Evolutionary conservation across 1,284 basidiomycete species (phyloP), one percentile per base, ranked within the genome.

Genomic region (Violaceomyces palustris): DNA sequence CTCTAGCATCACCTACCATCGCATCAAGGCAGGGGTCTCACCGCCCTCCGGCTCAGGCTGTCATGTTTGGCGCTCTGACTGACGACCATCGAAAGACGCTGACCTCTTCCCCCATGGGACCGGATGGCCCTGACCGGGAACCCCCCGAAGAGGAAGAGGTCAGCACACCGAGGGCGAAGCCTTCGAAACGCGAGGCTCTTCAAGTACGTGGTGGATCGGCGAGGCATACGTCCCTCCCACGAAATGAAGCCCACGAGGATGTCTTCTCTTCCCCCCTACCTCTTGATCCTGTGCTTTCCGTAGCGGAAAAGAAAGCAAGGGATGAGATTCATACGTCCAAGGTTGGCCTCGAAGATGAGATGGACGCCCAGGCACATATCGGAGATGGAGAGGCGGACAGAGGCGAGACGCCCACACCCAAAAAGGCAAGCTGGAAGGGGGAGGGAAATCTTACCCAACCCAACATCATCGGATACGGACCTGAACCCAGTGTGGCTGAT

Each of bases 131-230:
- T 31, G 7, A 19, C 17, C 23, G 23, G 42, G 17, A 27, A 9
- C 6, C 26, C 31, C 1, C 19, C 17, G 56, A 59, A 17, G 56
- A 59, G 4, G 17, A 46, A 18, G 50, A 59, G 14, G 47, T 59
- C 6, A 59, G 56, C 48, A 59, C 56, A 15, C 56, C 56, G 23
- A 39, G 51, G 21, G 56, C 56, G 2, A 32, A 51, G 1, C 56
- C 56, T 2, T 50, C 42, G 12, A 53, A 47, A 4, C 34, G 38
- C 24, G 38, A 30, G 34, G 12, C 9, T 17, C 7, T 34, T 11
- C 18, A 34, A 17, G 29, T 17, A 14, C n/a, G 29, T 5, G 7
- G 29, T 17, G 14, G 6, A n/a, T 17, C 29, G 14, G 6, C 29
- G 29, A n/a, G n/a, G 7, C n/a, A 31, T n/a, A 14, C 18, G 6